Conservation (phyloP, 495 filamentous ascomycete species). For the Rhypophila decipiens region DNA sequence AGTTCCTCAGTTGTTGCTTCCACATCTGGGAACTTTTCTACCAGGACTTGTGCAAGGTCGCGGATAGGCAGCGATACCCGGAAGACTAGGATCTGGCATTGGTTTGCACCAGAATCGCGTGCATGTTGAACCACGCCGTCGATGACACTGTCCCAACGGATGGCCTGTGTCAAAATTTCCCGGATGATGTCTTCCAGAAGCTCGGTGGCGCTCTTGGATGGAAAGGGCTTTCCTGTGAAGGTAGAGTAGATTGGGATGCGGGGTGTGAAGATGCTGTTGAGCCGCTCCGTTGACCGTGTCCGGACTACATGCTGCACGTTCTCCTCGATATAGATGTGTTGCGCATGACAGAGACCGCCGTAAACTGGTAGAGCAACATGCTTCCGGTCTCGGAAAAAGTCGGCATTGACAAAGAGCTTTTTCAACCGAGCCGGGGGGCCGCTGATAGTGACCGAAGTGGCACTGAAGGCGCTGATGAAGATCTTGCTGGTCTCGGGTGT, state of each 20-base stretch:
- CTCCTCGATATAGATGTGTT: constrained; percentile 30
- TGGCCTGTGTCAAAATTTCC: constrained; percentile 28
- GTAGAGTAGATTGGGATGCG: constrained; percentile 13
- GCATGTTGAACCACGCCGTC: constrained; percentile 50
- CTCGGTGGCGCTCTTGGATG: constrained; percentile 8
- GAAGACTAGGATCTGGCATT: constrained; percentile 12
- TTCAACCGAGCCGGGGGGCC: constrained; percentile 21
- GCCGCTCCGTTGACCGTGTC: constrained; percentile 3
- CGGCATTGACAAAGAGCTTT: constrained; percentile 3
- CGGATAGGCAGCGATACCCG: constrained; percentile 11
- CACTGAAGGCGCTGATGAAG: constrained; percentile 17
- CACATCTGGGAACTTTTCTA: neutral
- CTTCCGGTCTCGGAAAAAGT: constrained; percentile 19
- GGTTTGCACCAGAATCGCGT: constrained; percentile 1
- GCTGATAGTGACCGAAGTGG: constrained; percentile 34
- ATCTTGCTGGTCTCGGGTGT: constrained; percentile 7
- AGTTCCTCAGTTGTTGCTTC: constrained; percentile 2
- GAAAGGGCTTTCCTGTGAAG: constrained; percentile 15
- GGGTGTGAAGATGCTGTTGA: constrained; percentile 5
- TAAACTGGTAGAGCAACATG: constrained; percentile 46
- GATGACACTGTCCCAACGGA: constrained; percentile 73
- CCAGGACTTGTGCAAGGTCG: constrained; percentile 7
- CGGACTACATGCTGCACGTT: constrained; percentile 20
- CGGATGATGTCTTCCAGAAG: constrained; percentile 24
- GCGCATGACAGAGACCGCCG: constrained; percentile 15